These are phyloP conservation scores for Fulvia fulva DNA, from an alignment of 2,329 filamentous ascomycete genomes.

Conservation along the genomic window DNA sequence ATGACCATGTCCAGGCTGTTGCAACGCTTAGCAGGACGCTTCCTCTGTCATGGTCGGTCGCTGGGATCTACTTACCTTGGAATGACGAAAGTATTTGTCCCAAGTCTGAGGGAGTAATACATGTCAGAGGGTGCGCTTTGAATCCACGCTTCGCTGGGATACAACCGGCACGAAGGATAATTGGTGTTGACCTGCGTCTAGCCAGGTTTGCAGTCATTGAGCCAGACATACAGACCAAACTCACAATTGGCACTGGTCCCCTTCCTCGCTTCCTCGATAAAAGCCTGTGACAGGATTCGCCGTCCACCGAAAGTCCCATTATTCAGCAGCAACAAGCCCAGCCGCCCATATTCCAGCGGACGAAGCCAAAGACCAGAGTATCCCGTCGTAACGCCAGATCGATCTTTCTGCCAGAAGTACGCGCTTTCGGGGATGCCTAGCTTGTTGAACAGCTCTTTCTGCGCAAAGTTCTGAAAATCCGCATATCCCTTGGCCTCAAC, in stretches of 20 bases:
- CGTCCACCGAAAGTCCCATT: not conserved
- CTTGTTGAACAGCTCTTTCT: too few relatives aligned
- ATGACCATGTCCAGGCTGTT: conserved; percentile 1
- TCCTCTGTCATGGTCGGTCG: too few relatives aligned
- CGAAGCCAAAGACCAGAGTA: too few relatives aligned
- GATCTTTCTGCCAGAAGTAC: too few relatives aligned
- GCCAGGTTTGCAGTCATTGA: not conserved
- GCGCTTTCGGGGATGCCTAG: too few relatives aligned
- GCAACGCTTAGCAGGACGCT: too few relatives aligned
- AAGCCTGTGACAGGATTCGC: not conserved
- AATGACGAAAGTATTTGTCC: not conserved
- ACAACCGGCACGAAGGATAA: not conserved
- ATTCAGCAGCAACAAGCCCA: not conserved
- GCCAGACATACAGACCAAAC: not conserved
- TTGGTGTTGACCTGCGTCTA: conserved; percentile 1
- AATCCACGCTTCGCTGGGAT: not conserved
- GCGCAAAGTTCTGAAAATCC: too few relatives aligned
- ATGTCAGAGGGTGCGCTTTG: not conserved
- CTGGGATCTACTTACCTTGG: not conserved
- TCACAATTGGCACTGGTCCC: not conserved
- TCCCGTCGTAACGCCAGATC: too few relatives aligned
- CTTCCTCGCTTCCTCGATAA: not conserved
- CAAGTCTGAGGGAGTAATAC: not conserved
- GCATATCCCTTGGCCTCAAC: too few relatives aligned
- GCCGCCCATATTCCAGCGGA: not conserved